A percentile compares a stretch with the other conserved stretches of the same genome.
phyloP scores from a whole-genome alignment of 495 filamentous ascomycete species.

The Talaromyces stipitatus region DNA sequence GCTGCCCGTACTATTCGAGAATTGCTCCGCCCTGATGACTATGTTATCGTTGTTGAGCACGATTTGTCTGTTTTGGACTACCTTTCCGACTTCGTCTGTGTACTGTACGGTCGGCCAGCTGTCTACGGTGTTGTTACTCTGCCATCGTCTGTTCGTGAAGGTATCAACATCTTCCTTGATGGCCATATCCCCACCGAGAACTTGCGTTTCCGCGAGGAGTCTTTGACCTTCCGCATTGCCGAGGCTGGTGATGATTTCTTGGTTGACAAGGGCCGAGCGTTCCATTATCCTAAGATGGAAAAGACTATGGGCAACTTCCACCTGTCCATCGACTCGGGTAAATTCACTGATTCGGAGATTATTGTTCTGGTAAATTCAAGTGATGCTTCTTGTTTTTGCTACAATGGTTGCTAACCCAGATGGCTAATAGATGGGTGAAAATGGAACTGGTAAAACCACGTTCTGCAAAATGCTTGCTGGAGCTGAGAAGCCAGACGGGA shows the following conservation, averaged over 20 bases:
- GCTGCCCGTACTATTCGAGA: conserved; percentile 88
- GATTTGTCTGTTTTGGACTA: conserved; percentile 97
- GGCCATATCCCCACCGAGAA: conserved; percentile 98
- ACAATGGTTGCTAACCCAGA: not conserved
- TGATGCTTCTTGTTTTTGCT: not conserved
- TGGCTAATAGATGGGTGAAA: conserved; percentile 74
- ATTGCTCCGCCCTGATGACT: conserved; percentile 79
- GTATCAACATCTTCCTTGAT: conserved; percentile 99
- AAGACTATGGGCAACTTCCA: conserved; percentile 92
- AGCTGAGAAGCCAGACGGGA: conserved; percentile 79
- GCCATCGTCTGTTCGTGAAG: conserved; percentile 92
- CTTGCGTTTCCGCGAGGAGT: conserved; percentile 94
- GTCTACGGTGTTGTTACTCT: conserved; percentile 98
- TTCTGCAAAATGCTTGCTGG: conserved; percentile 96
- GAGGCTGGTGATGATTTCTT: conserved; percentile 89
- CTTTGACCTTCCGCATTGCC: conserved; percentile 89
- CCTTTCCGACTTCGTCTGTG: conserved; percentile 95
- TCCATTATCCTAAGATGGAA: conserved; percentile 81
- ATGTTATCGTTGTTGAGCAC: conserved; percentile 98
- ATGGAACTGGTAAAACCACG: conserved; percentile 91
- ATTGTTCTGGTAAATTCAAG: conserved; percentile 63
- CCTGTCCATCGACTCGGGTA: conserved; percentile 68
- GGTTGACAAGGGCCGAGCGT: conserved; percentile 74
- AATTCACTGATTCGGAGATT: conserved; percentile 96
- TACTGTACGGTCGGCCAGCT: conserved; percentile 89